Conservation (phyloP, 2,329 filamentous ascomycete genomes). For the Verticillium dahliae region DNA sequence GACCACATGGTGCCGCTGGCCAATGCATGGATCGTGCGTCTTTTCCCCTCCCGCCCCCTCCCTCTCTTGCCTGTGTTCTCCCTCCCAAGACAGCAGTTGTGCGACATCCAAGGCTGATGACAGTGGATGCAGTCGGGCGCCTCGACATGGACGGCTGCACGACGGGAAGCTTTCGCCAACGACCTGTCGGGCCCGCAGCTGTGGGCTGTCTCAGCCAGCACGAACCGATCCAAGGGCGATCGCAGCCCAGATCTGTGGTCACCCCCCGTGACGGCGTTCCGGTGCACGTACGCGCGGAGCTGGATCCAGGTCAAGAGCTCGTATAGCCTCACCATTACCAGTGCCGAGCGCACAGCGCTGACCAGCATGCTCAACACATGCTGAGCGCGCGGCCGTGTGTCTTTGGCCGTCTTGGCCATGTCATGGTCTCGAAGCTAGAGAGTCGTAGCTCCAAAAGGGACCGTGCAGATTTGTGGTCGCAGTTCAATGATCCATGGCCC, state of each 20-base stretch:
- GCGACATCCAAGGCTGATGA: conserved; percentile 2
- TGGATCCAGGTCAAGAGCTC: conserved; percentile 75
- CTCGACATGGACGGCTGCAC: conserved; percentile 60
- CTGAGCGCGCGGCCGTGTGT: conserved; percentile 21
- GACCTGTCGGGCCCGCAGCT: conserved; percentile 71
- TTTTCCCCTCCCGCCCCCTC: neutral
- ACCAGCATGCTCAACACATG: conserved; percentile 59
- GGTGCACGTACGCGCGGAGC: conserved; percentile 71
- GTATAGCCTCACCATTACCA: conserved; percentile 62
- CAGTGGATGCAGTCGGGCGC: conserved; percentile 55
- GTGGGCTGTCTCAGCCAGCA: conserved; percentile 69
- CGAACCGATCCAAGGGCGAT: conserved; percentile 72
- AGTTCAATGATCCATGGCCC: too few relatives aligned
- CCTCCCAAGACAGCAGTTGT: neutral
- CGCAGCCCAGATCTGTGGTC: conserved; percentile 70
- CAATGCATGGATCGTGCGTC: conserved; percentile 66
- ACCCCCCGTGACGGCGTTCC: conserved; percentile 60
- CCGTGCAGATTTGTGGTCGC: neutral
- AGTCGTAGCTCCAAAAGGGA: neutral
- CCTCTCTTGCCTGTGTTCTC: neutral
- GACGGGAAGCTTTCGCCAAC: conserved; percentile 67
- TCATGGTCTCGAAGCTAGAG: neutral
- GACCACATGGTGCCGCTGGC: conserved; percentile 77
- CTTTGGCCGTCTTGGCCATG: neutral
- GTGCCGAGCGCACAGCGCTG: conserved; percentile 64